Evolutionary conservation across 371 early-diverging fungal genomes (phyloP).

Genomic region (Syncephalastrum contaminatum): DNA sequence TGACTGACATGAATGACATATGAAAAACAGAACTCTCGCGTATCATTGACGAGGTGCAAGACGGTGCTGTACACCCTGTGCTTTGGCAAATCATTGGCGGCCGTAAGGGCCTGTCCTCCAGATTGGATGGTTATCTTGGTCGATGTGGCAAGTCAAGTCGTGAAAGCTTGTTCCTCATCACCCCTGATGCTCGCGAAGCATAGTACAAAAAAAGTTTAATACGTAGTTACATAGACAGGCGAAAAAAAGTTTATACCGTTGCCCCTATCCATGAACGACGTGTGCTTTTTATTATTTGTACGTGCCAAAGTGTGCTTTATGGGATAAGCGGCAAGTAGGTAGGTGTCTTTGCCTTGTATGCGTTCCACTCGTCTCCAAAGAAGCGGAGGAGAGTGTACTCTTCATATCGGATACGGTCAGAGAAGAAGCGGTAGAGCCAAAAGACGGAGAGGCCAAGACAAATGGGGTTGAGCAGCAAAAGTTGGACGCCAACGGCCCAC

Average conservation of each 20-base stretch:
- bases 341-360: slow-evolving; percentile 39
- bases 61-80: slow-evolving; percentile 31
- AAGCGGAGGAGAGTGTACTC: slow-evolving; percentile 71
- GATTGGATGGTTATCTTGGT: slow-evolving; percentile 1
- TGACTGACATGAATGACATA: neutral
- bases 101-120: slow-evolving; percentile 24
- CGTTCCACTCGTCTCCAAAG: slow-evolving; percentile 72
- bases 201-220: too few species aligned
- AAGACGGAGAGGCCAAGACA: slow-evolving; percentile 61
- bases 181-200: too few species aligned
- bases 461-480: slow-evolving; percentile 73
- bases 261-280: neutral
- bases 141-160: too few species aligned
- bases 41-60: slow-evolving; percentile 9
- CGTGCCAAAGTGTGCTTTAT: slow-evolving; percentile 8
- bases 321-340: slow-evolving; percentile 45
- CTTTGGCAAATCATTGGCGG: slow-evolving; percentile 29
- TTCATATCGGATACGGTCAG: slow-evolving; percentile 73
- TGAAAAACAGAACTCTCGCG: slow-evolving; percentile 20
- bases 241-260: slow-evolving; percentile 3
- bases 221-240: neutral
- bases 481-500: slow-evolving; percentile 78
- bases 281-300: neutral
- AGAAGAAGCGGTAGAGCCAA: slow-evolving; percentile 71
- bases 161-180: too few species aligned